Evolutionary conservation across 164 flowering plant genomes (phyloP), one percentile per base, ranked within the genome.

Genomic region (Umbellularia californica): DNA sequence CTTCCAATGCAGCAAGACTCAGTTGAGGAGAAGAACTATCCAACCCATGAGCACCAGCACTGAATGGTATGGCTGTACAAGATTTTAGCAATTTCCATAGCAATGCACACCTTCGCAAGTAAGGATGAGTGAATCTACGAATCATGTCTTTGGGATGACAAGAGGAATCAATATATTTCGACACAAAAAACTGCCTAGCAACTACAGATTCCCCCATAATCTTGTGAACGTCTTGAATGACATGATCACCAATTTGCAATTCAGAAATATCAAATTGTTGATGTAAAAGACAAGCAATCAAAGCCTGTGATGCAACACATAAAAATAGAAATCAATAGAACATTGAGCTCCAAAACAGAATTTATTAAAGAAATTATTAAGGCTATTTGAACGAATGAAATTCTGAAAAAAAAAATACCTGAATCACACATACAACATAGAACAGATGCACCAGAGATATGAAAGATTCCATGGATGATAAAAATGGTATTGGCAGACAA

Each of bases 21-120:
- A 68, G 13, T 72, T 77, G 51, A 23, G 58, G 35, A 25, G 82
- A 82, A 73, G 86, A 76, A 79, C 63, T 66, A 78, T 77, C 85
- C 63, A 35, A 76, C 58, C 72, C 77, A 71, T 50, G 75, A 62
- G 81, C 81, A 70, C 77, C 74, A 78, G 81, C 85, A 84, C 75
- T 71, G 62, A 89, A 85, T 47, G 94, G 95, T 15, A 72, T 76
- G 55, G 84, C 55, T 1, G 66, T 78, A 50, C 91, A 86, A 77
- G 81, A 84, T 19, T 77, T 85, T 47, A 93, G 82, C 63, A 93
- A 77, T 76, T 88, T 90, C 90, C 90, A 90, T 73, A 95, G 76
- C 83, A 93, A 82, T 23, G 90, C 88, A 85, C 97, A 95, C 78
- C 97, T 92, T 72, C 99, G 79, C 74, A 95, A 74, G 78, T 83